Evolutionary conservation across 768 basidiomycete species (phyloP), one percentile per base, ranked within the genome.

Genomic region (Rossbeevera mucosa): DNA sequence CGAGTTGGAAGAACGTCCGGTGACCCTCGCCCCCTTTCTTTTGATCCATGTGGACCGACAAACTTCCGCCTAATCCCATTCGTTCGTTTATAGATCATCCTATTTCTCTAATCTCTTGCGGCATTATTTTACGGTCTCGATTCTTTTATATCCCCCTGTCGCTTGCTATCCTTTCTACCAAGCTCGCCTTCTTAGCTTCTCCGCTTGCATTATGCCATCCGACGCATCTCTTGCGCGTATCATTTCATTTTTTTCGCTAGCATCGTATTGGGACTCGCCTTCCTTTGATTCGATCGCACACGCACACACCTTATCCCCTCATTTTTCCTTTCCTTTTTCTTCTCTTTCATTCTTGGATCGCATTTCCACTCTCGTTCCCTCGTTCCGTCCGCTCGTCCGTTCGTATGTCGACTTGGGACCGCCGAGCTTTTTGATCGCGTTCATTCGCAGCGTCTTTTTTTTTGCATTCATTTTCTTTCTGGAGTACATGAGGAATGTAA

Each of bases 1-100:
- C 83, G 30, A 84, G 83, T 56, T 85, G 83, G 83, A 82, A 79
- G 65, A 68, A 8, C 42, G 25, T 55, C 4, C 62, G 62, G 29
- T 68, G 44, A 57, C 20, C 24, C 16, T 8, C 20, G 20, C 20
- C 18, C 13, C 50, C 26, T 29, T 16, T 18, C 7, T 21, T 31
- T 9, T 50, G 18, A 20, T 25, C 2, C 28, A 11, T 6, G 50
- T 52, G 11, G n/a, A 22, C 25, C 21, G 28, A 20, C 44, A 6
- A n/a, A n/a, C n/a, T 2, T 8, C 12, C 21, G 16, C 31, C 7
- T 48, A 26, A 51, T 18, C 28, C 12, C 46, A 51, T 44, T 44
- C 60, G 18, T 25, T 56, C 60, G 12, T 52, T 60, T 44, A 33
- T 16, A 33, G n/a, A 44, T 42, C 24, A 33, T 29, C 7, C 21